These are phyloP conservation scores for Cystofilobasidium capitatum DNA, from an alignment of 768 basidiomycete genomes.

Conservation along the genomic window DNA sequence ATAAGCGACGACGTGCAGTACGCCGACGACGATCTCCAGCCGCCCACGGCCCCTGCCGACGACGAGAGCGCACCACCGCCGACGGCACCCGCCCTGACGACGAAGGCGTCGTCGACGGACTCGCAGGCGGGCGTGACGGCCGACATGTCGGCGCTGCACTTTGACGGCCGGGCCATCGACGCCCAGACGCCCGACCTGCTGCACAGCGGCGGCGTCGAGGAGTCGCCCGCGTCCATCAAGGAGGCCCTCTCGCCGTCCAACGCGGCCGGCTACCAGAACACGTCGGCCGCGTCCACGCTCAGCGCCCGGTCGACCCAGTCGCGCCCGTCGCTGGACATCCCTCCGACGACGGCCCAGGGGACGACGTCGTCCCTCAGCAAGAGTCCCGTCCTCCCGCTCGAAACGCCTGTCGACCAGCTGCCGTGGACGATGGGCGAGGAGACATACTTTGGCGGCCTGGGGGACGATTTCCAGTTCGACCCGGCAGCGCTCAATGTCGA, in stretches of 20 bases:
- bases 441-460: neutral
- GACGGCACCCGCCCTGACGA: neutral
- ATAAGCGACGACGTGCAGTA: constrained; percentile 17
- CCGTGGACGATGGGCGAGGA: constrained; percentile 2
- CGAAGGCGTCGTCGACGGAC: neutral
- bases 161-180: constrained; percentile 6
- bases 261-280: neutral
- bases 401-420: constrained; percentile 1
- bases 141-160: no score
- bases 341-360: neutral
- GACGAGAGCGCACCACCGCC: constrained; percentile 1
- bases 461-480: constrained; percentile 1
- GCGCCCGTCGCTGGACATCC: neutral
- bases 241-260: constrained; percentile 24
- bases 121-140: no score
- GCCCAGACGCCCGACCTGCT: constrained; percentile 24
- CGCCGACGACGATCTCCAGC: constrained; percentile 8
- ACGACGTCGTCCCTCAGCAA: neutral
- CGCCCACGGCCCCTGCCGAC: neutral
- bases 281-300: neutral
- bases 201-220: constrained; percentile 14
- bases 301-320: neutral
- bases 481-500: neutral
- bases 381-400: constrained; percentile 3
- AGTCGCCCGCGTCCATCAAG: constrained; percentile 14